phyloP scores from a whole-genome alignment of 495 filamentous ascomycete genomes.

The Podospora appendiculata region DNA sequence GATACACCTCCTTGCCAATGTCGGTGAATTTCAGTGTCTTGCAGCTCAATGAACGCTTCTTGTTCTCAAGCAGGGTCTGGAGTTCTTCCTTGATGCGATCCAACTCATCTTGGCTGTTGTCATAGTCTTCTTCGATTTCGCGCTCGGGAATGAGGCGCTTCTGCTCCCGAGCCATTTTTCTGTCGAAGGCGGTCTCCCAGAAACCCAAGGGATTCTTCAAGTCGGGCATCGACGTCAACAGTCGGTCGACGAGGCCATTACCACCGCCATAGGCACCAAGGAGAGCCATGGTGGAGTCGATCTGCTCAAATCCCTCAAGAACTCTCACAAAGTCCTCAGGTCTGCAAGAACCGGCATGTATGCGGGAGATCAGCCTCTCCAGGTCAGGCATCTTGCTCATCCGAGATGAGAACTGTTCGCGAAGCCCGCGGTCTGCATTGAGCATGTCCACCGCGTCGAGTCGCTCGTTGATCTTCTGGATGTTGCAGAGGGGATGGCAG shows the following conservation, averaged over 20 bases:
- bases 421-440: slow-evolving; percentile 69
- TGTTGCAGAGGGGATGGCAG: slow-evolving; percentile 87
- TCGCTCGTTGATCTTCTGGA: slow-evolving; percentile 82
- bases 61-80: slow-evolving; percentile 59
- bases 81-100: slow-evolving; percentile 65
- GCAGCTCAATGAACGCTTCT: slow-evolving; percentile 55
- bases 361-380: slow-evolving; percentile 86
- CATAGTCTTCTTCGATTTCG: slow-evolving; percentile 92
- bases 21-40: slow-evolving; percentile 75
- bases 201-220: slow-evolving; percentile 61
- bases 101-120: slow-evolving; percentile 72
- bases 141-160: slow-evolving; percentile 69
- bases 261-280: slow-evolving; percentile 61
- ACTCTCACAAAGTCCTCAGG: slow-evolving; percentile 90
- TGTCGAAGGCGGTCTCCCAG: slow-evolving; percentile 94
- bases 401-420: slow-evolving; percentile 76
- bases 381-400: slow-evolving; percentile 89
- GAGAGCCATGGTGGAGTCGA: slow-evolving; percentile 81
- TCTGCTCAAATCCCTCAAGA: slow-evolving; percentile 94
- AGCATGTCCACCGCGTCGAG: slow-evolving; percentile 92
- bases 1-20: slow-evolving; percentile 94
- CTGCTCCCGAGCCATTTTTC: slow-evolving; percentile 65
- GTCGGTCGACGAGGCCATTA: slow-evolving; percentile 74
- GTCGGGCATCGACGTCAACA: slow-evolving; percentile 80
- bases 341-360: slow-evolving; percentile 84